Evolutionary conservation across 1,284 basidiomycete genomes (phyloP).

Genomic region (Rhodotorula sp.): DNA sequence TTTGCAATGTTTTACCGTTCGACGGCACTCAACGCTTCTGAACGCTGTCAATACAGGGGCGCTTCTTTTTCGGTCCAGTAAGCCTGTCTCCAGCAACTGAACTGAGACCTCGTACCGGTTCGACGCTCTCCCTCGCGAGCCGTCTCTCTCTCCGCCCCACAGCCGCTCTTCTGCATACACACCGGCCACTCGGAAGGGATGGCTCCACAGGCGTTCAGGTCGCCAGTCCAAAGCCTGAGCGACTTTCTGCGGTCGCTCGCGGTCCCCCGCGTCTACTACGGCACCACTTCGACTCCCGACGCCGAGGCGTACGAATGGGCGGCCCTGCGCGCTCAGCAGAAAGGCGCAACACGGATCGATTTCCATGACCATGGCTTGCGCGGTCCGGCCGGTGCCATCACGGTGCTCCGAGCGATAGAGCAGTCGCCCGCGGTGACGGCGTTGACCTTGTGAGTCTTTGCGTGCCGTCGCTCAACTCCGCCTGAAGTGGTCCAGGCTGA

Average conservation of each 20-base stretch:
- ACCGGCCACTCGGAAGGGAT: neutral
- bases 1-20: no score
- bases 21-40: no score
- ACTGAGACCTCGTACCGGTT: no score
- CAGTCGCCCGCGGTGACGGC: slow-evolving; percentile 22
- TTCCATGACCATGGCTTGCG: slow-evolving; percentile 26
- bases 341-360: slow-evolving; percentile 33
- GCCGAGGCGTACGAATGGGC: slow-evolving; percentile 30
- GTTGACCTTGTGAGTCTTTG: slow-evolving; percentile 16
- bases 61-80: no score
- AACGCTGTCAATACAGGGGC: no score
- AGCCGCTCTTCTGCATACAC: no score
- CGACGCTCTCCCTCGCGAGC: no score
- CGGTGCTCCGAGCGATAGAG: slow-evolving; percentile 24
- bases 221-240: slow-evolving; percentile 14
- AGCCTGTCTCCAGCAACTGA: no score
- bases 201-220: slow-evolving; percentile 11
- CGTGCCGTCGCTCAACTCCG: no score
- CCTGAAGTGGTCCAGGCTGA: neutral
- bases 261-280: slow-evolving; percentile 11
- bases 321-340: slow-evolving; percentile 22
- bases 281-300: neutral
- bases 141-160: no score
- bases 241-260: slow-evolving; percentile 32
- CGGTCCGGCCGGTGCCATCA: slow-evolving; percentile 22